Evolutionary conservation across 2,329 filamentous ascomycete genomes (phyloP), one percentile per base, ranked within the genome.

Genomic region (Cordyceps farinosa): DNA sequence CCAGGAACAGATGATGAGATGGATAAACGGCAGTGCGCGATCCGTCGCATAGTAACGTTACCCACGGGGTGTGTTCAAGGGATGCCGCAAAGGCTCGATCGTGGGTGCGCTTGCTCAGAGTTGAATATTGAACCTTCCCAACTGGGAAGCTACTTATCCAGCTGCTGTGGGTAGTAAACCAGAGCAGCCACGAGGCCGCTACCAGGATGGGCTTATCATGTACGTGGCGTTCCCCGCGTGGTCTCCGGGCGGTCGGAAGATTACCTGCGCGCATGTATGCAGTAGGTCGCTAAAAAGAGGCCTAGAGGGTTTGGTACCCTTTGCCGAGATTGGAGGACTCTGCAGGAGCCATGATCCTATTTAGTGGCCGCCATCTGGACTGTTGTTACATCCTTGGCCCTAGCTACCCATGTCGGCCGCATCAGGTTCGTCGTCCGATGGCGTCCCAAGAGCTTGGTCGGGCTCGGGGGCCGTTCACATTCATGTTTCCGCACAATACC

Each of bases 1-100:
- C 22, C 36, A 27, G 22, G 27, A 11, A 29, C 27, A 30, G 15
- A 22, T 11, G 15, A 40, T 22, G n/a, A 17, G 15, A 40, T 40
- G 15, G 38, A 30, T 15, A 32, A 11, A 7, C 3, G 4, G 3
- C 13, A 40, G 38, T 10, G 38, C 9, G 36, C 36, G 10, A n/a
- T 42, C 22, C 15, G 34, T 30, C 44, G 44, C 44, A 58, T 40
- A 36, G 57, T 61, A 61, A 61, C 57, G 57, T 61, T 61, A 53
- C 57, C 48, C 57, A 61, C 4, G 11, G 3, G 48, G 27, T 9
- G 45, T 48, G 56, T 47, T 34, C 32, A 44, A 36, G 6, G 27
- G 17, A 27, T 27, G 15, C 38, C 29, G 47, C 9, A 52, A 44
- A 45, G 36, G 38, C 38, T 34, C 30, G 29, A 52, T 51, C 45